These are phyloP conservation scores for Mycena leptocephala DNA, from an alignment of 768 basidiomycete genomes.

Conservation along the genomic window DNA sequence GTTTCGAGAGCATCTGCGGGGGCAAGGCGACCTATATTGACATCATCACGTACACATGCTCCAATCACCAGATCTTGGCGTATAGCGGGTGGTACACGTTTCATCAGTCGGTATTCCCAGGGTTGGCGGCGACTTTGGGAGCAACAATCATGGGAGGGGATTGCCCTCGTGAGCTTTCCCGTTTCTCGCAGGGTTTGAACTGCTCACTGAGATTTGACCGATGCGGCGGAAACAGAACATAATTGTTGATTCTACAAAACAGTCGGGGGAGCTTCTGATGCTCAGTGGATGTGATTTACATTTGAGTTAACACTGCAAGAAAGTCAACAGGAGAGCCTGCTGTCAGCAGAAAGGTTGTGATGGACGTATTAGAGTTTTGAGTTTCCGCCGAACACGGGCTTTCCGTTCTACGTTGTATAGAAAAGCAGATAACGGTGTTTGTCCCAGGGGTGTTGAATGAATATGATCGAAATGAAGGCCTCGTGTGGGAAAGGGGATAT, in stretches of 20 bases:
- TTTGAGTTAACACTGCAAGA: too few relatives aligned
- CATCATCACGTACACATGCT: conserved; percentile 9
- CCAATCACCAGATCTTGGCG: neutral
- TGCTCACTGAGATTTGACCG: neutral
- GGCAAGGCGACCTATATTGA: conserved; percentile 30
- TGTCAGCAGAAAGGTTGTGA: too few relatives aligned
- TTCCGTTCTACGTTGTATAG: too few relatives aligned
- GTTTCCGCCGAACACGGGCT: too few relatives aligned
- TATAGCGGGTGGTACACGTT: neutral
- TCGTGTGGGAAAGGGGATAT: too few relatives aligned
- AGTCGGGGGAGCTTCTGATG: neutral
- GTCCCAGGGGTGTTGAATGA: too few relatives aligned
- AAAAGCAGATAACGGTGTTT: too few relatives aligned
- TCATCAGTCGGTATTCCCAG: neutral
- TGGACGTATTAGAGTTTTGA: too few relatives aligned
- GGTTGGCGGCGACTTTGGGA: neutral
- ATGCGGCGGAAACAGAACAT: neutral
- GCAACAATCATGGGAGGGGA: conserved; percentile 2
- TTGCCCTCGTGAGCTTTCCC: conserved; percentile 2
- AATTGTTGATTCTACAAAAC: neutral
- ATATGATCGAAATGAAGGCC: too few relatives aligned
- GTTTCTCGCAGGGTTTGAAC: neutral
- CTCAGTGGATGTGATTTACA: neutral
- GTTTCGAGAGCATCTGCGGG: conserved; percentile 21
- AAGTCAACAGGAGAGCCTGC: too few relatives aligned